Conservation (phyloP, 805 yeast species). For the Metschnikowia lachancei region DNA sequence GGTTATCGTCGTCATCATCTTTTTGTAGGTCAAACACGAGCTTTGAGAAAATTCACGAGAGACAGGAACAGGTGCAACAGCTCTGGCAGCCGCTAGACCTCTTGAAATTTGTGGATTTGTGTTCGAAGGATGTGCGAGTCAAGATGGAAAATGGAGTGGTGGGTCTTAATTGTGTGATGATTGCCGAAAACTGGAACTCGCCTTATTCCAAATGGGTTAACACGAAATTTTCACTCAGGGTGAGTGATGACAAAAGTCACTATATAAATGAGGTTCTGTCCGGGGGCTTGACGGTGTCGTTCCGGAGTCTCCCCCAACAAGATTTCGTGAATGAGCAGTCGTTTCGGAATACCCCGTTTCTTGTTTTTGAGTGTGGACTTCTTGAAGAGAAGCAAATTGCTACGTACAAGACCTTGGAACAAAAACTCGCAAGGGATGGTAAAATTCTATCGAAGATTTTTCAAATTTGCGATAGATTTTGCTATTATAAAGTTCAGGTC, state of each 20-base stretch:
- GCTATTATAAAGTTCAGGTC: conserved; percentile 40
- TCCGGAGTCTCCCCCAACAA: conserved; percentile 43
- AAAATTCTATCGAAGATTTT: conserved; percentile 34
- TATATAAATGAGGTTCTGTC: conserved; percentile 28
- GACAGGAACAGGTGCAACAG: conserved; percentile 35
- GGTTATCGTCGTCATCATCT: background rate
- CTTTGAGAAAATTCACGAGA: conserved; percentile 1
- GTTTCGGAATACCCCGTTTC: conserved; percentile 40
- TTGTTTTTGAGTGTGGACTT: conserved; percentile 55
- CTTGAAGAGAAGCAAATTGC: conserved; percentile 19
- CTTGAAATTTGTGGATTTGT: conserved; percentile 28
- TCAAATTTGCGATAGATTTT: conserved; percentile 31
- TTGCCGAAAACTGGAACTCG: conserved; percentile 49
- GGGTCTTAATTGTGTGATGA: conserved; percentile 37
- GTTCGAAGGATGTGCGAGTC: conserved; percentile 28
- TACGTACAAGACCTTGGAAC: conserved; percentile 19
- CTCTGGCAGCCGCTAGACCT: conserved; percentile 52
- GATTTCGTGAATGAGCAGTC: conserved; percentile 34
- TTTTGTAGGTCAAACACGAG: background rate
- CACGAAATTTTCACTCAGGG: conserved; percentile 40
- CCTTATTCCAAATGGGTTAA: conserved; percentile 51
- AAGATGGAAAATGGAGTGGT: conserved; percentile 21
- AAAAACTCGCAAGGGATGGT: conserved; percentile 39
- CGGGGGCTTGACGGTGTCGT: conserved; percentile 28
- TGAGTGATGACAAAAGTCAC: conserved; percentile 26